Percentiles rank a stretch among this genome's conserved stretches.
phyloP scores from a whole-genome alignment of 495 filamentous ascomycete species.

The Penicillium robsamsonii region DNA sequence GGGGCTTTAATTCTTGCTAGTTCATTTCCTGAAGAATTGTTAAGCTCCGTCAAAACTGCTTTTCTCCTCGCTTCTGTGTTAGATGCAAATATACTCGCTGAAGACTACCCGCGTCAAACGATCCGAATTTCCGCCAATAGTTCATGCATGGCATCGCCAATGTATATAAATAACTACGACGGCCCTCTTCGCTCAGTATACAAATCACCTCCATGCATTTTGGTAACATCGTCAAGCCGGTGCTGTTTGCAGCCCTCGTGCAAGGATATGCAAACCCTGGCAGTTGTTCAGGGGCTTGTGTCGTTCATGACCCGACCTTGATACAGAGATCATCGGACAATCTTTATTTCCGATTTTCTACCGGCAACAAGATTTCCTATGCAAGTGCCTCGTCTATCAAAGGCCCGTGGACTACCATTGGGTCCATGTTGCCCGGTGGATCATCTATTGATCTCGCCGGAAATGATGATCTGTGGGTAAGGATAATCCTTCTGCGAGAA shows the following conservation, averaged over 20 bases:
- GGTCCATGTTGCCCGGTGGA: constrained; percentile 56
- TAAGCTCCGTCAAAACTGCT: too few species aligned
- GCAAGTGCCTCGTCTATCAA: constrained; percentile 56
- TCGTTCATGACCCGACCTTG: constrained; percentile 62
- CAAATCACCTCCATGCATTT: constrained; percentile 9
- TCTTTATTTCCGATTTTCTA: constrained; percentile 72
- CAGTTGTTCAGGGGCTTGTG: constrained; percentile 59
- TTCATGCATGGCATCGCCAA: background rate
- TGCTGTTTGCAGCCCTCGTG: constrained; percentile 26
- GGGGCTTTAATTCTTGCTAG: background rate
- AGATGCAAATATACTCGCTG: too few species aligned
- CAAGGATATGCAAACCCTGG: constrained; percentile 54
- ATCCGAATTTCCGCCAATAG: constrained; percentile 12
- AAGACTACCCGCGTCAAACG: too few species aligned
- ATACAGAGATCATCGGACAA: constrained; percentile 61
- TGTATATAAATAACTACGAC: background rate
- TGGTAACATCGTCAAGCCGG: background rate
- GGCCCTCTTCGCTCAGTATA: background rate
- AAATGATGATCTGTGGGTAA: constrained; percentile 63
- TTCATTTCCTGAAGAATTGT: background rate
- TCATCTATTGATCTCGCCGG: constrained; percentile 61
- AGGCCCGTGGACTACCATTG: constrained; percentile 66
- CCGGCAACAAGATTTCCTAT: constrained; percentile 62
- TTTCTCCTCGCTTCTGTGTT: too few species aligned
- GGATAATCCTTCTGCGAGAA: constrained; percentile 9